Evolutionary conservation across 208 protist genomes (phyloP).

Genomic region (Acanthamoeba triangularis): DNA sequence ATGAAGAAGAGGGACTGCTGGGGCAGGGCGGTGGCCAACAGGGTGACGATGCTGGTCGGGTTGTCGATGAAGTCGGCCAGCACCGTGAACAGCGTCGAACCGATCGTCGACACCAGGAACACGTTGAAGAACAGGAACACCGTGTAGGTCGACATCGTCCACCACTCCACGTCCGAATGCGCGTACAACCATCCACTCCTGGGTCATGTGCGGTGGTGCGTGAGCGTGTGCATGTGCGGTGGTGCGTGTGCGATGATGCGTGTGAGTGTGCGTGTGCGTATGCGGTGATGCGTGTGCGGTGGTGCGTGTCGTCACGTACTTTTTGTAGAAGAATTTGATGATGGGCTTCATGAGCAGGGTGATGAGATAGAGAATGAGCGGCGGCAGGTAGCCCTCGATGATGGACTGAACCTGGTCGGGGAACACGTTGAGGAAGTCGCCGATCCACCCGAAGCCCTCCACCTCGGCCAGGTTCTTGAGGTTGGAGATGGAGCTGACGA

Average conservation of each 20-base stretch:
- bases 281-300: too few relatives aligned
- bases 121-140: conserved; percentile 70
- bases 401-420: not conserved
- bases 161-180: conserved; percentile 53
- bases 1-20: conserved; percentile 73
- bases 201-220: not conserved
- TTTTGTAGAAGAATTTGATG: conserved; percentile 49
- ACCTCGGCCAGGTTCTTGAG: conserved; percentile 42
- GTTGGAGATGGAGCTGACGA: conserved; percentile 47
- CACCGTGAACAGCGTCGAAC: conserved; percentile 49
- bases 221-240: not conserved
- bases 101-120: conserved; percentile 52
- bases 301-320: not conserved
- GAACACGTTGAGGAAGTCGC: conserved; percentile 16
- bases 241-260: not conserved
- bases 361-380: conserved; percentile 20
- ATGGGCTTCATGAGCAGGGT: conserved; percentile 62
- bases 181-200: conserved; percentile 63
- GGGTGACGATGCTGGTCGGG: conserved; percentile 32
- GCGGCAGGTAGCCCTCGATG: conserved; percentile 56
- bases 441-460: conserved; percentile 32
- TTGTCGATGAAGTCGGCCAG: conserved; percentile 68
- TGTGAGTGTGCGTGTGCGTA: not conserved
- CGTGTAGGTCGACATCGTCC: conserved; percentile 71
- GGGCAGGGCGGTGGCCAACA: conserved; percentile 49